Conservation (phyloP, 208 protist species). For the Trichomonas gallinae region DNA sequence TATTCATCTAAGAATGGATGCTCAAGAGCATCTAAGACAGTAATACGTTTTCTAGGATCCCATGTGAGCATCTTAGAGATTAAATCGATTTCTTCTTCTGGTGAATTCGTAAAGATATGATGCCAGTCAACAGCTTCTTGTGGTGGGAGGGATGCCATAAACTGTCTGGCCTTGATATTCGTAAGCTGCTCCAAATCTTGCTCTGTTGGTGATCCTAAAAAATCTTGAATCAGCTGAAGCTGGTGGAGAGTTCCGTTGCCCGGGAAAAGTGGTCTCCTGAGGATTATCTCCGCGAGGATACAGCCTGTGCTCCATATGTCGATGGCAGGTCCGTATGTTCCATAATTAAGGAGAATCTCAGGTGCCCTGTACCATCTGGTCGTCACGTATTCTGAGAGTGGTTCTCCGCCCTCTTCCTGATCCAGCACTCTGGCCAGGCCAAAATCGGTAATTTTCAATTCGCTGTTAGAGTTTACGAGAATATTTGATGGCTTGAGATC, state of each 20-base stretch:
- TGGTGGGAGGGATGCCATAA: not conserved
- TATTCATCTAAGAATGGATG: not conserved
- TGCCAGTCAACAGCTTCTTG: not conserved
- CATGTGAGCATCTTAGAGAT: not conserved
- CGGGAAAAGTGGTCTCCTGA: constrained; percentile 27
- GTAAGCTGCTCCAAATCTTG: not conserved
- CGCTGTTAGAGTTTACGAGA: not conserved
- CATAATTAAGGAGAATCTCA: constrained; percentile 43
- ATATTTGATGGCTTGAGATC: not conserved
- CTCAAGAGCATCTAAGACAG: not conserved
- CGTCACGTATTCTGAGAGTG: constrained; percentile 42
- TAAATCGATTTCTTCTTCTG: not conserved
- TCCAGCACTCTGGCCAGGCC: not conserved
- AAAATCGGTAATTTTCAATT: not conserved
- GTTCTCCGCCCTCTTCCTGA: not conserved
- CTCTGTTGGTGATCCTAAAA: constrained; percentile 43
- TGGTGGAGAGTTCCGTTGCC: constrained; percentile 56
- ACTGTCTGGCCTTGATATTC: not conserved
- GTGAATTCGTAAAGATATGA: not conserved
- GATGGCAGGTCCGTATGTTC: constrained; percentile 38
- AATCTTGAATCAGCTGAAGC: constrained; percentile 52
- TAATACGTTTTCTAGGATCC: not conserved
- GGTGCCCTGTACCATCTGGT: constrained; percentile 56
- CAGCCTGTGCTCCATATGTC: constrained; percentile 51
- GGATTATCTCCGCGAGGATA: constrained; percentile 49